Evolutionary conservation across 805 yeast species (phyloP).

Genomic region (Maudiozyma barnettii): DNA sequence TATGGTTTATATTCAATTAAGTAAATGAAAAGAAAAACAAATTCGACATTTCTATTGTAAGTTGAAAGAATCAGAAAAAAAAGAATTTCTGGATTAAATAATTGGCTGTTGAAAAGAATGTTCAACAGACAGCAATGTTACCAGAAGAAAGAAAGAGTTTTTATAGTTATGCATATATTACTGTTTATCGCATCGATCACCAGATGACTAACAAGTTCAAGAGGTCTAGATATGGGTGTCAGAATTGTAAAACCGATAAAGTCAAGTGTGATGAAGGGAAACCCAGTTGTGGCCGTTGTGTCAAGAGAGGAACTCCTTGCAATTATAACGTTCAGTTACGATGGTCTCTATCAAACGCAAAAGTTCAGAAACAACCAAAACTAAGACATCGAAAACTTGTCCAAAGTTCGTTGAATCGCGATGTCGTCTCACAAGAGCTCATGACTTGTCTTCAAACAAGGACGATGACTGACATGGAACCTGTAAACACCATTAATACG

Average conservation of each 20-base stretch:
- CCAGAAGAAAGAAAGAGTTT: too few relatives aligned
- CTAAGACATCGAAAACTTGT: not conserved
- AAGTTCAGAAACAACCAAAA: not conserved
- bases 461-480: not conserved
- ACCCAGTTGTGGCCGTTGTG: slow-evolving; percentile 53
- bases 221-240: slow-evolving; percentile 52
- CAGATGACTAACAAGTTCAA: not conserved
- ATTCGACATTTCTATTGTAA: not conserved
- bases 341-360: slow-evolving; percentile 35
- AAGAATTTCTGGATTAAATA: too few relatives aligned
- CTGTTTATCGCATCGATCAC: too few relatives aligned
- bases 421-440: too few relatives aligned
- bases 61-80: too few relatives aligned
- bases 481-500: not conserved
- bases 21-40: not conserved
- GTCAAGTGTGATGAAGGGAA: slow-evolving; percentile 62
- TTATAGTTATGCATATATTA: too few relatives aligned
- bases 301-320: slow-evolving; percentile 37
- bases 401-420: too few relatives aligned
- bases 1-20: not conserved
- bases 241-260: slow-evolving; percentile 49
- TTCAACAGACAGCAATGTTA: too few relatives aligned
- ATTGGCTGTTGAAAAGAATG: too few relatives aligned
- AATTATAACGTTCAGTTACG: slow-evolving; percentile 55
- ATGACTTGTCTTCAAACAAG: not conserved